Base-by-base conservation (phyloP, 2,329 filamentous ascomycete genomes). In the Neofusicoccum kwambonambiense region DNA sequence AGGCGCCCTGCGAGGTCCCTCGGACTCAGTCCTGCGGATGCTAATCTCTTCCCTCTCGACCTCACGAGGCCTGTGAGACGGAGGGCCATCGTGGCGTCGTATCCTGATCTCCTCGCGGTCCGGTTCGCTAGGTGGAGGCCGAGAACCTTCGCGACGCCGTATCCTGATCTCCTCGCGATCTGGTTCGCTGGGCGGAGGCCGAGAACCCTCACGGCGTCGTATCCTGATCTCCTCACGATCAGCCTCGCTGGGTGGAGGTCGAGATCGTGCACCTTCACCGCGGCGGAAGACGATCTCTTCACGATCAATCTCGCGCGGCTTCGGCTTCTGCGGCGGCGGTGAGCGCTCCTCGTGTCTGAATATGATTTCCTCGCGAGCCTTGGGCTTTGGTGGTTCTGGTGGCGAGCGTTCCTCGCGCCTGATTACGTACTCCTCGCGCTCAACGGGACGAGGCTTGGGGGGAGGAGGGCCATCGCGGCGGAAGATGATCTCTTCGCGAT, bases 81-180 rank as follows among this genome's bases (percentile, higher is more conserved):
- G 63, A 15, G 68, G 68, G 31, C 74, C 72, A 65, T 78, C 78
- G 35, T 74, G 76, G 19, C 77, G 74, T 62, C 80, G 71, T 73
- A 84, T 82, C 65, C 80, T 78, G 65, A 84, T 78, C 67, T 84
- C 81, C 63, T 84, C 82, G 35, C 75, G 71, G 37, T 76, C 75
- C 54, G 73, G 71, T 62, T 77, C 74, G 66, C 75, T 75, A 9
- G 74, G 72, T 39, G 74, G 70, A 27, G 72, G 71, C 44, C 74
- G 69, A 8, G 68, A 67, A 31, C 74, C 72, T 65, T 78, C 78
- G 34, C 74, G 76, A 19, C 77, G 74, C 61, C 80, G 71, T 73
- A 84, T 82, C 65, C 80, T 78, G 65, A 84, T 78, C 67, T 84
- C 81, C 63, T 84, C 82, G 35, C 75, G 71, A 37, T 76, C 75